A percentile compares a stretch with the other conserved stretches of the same genome.
These are phyloP conservation scores for Phytophthora lateralis DNA, from an alignment of 352 stramenopile genomes.

Conservation along the genomic window DNA sequence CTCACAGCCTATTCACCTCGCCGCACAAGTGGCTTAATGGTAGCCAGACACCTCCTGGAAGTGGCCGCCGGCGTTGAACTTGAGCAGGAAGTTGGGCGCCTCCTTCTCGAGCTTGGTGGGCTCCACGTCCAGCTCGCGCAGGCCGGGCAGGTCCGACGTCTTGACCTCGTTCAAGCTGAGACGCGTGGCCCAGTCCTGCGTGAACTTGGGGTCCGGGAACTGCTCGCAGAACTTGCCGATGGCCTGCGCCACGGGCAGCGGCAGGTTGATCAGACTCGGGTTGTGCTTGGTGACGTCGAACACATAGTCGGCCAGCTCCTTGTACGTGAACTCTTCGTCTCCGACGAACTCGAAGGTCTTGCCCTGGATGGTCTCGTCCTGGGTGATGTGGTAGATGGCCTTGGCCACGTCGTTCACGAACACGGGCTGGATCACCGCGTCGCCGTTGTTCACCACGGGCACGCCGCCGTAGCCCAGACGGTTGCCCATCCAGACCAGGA, in stretches of 20 bases:
- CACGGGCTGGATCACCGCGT: slow-evolving; percentile 93
- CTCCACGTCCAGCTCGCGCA: slow-evolving; percentile 87
- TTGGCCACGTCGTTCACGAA: slow-evolving; percentile 86
- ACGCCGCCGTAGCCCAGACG: slow-evolving; percentile 77
- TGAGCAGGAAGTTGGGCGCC: slow-evolving; percentile 95
- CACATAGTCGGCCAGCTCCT: slow-evolving; percentile 97
- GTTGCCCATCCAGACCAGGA: slow-evolving; percentile 93
- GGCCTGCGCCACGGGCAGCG: slow-evolving; percentile 71
- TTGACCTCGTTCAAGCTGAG: slow-evolving; percentile 86
- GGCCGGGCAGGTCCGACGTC: slow-evolving; percentile 74
- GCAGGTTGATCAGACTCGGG: slow-evolving; percentile 81
- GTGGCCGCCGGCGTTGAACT: slow-evolving; percentile 94
- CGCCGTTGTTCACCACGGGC: slow-evolving; percentile 94
- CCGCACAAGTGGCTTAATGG: slow-evolving; percentile 55
- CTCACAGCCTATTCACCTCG: slow-evolving; percentile 1
- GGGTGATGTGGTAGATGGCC: slow-evolving; percentile 79
- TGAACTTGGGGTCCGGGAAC: slow-evolving; percentile 88
- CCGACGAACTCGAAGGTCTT: slow-evolving; percentile 96
- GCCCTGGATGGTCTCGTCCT: slow-evolving; percentile 89
- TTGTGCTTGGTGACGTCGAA: slow-evolving; percentile 91
- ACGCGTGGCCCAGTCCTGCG: slow-evolving; percentile 73
- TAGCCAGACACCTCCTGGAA: slow-evolving; percentile 92
- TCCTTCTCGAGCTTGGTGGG: slow-evolving; percentile 95
- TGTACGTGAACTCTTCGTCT: slow-evolving; percentile 96
- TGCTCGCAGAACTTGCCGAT: slow-evolving; percentile 83